Base-by-base conservation (phyloP, 2,329 filamentous ascomycete species). In the Fusarium solani-melongenae region DNA sequence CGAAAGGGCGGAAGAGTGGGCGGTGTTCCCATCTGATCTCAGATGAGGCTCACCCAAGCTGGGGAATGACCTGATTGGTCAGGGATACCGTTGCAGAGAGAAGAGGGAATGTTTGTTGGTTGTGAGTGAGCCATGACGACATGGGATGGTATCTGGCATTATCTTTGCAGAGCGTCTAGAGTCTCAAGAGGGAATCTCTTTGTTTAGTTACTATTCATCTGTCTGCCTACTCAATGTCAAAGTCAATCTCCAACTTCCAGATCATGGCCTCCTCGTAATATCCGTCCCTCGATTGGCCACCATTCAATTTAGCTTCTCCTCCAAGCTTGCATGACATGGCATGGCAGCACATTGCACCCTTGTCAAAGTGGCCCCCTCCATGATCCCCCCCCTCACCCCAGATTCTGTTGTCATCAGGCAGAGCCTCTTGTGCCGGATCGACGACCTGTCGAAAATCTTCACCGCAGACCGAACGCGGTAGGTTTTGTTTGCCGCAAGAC, bases 351-450 rank as follows among this genome's bases (percentile, higher is more conserved):
- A 72, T 62, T 60, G 33, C 39, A 68, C 60, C 71, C 70, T 73
- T 67, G 71, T 73, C 70, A 68, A 31, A 44, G 44, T 73, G 59
- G 49, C 41, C 53, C 70, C 55, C 24, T 29, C 24, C 24, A 29
- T 22, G 20, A 41, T 36, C 29, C 22, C 44, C 49, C 41, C 59
- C 66, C 64, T 67, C 64, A 71, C 66, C 66, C 66, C 64, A 66
- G 71, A 66, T 67, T 69, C 64, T 76, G 74, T 53, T 67, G 67
- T 56, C 68, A 67, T 66, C 46, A 66, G 62, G 70, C 73, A 74
- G 74, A 76, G 72, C 69, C 66, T 74, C 55, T 56, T 77, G 38
- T 62, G 39, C 12, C 38, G n/a, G 22, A 64, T 39, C 24, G 38
- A 63, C 51, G 71, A 60, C 58, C 60, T 63, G 67, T 60, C 56